A percentile compares a stretch with the other conserved stretches of the same genome.
These are phyloP conservation scores for Phaseolus coccineus DNA, from an alignment of 331 rosid species.

Conservation along the genomic window DNA sequence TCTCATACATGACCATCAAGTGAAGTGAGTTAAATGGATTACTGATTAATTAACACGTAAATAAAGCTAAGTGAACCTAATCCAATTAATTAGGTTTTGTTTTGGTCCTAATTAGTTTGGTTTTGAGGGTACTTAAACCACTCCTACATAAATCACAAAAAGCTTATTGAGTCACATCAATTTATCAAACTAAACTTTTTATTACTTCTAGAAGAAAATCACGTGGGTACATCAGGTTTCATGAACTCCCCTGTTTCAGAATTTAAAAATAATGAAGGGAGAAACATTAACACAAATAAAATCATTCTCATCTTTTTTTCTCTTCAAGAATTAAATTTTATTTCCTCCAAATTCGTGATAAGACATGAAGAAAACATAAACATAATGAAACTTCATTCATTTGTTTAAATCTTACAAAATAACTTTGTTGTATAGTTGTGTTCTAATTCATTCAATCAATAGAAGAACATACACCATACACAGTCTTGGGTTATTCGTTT, in stretches of 20 bases:
- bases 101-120: no score
- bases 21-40: not conserved
- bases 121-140: not conserved
- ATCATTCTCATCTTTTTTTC: not conserved
- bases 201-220: not conserved
- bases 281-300: not conserved
- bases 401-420: not conserved
- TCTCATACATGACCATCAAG: not conserved
- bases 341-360: not conserved
- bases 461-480: not conserved
- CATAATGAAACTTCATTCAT: not conserved
- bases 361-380: not conserved
- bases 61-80: no score
- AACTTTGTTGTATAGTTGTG: not conserved
- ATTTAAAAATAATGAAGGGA: not conserved
- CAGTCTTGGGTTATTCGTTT: not conserved
- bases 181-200: slow-evolving; percentile 1
- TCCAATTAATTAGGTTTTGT: no score
- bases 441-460: not conserved
- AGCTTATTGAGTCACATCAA: not conserved
- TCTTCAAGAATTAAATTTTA: not conserved
- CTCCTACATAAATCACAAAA: not conserved
- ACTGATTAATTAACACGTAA: not conserved
- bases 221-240: not conserved
- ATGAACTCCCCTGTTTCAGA: not conserved